Base-by-base conservation (phyloP, 176 grass and related monocot genomes). In the Saccharum spontaneum region DNA sequence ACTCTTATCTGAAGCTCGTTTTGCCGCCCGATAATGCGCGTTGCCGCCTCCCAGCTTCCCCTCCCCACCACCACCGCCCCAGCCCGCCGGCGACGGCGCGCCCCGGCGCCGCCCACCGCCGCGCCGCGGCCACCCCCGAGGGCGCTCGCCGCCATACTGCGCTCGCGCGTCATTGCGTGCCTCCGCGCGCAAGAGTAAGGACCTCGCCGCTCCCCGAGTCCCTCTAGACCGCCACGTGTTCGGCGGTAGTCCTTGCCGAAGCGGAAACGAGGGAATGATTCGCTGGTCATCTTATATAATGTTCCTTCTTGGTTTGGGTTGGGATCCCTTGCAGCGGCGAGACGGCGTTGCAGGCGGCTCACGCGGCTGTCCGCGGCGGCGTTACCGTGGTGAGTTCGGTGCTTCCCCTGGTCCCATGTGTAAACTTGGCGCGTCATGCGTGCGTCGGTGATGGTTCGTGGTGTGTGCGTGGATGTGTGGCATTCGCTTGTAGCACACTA, bases 321-420 rank as follows among this genome's bases (percentile, higher is more conserved):
- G 44, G 10, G 10, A 1, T 26, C 13, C 45, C 84, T 81, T 75
- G 83, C 84, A 95, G 95, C 36, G 73, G 79, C 14, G 76, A 90
- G 79, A 88, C 77, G 67, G 93, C 91, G 31, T 77, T 91, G 89
- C 82, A 88, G 76, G 95, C 95, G 33, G 95, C 95, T 34, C 70
- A 75, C 37, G 91, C 92, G 59, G 95, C 92, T 48, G 86, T 95
- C 20, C 78, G 67, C 9, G 92, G 95, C 14, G 92, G 92, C 41
- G 41, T 95, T 71, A 93, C 95, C 28, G 92, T 98, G 84, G 95
- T 95, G 81, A 93, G 95, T 89, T 36, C 17, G 14, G 22, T 59
- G 55, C 20, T n/a, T 8, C 55, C 55, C 20, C 2, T 23, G 46
- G 12, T 75, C 36, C 12, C 18, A 3, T 55, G 17, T 1, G 26